Conservation (phyloP, 805 yeast genomes). For the Limtongia smithiae region DNA sequence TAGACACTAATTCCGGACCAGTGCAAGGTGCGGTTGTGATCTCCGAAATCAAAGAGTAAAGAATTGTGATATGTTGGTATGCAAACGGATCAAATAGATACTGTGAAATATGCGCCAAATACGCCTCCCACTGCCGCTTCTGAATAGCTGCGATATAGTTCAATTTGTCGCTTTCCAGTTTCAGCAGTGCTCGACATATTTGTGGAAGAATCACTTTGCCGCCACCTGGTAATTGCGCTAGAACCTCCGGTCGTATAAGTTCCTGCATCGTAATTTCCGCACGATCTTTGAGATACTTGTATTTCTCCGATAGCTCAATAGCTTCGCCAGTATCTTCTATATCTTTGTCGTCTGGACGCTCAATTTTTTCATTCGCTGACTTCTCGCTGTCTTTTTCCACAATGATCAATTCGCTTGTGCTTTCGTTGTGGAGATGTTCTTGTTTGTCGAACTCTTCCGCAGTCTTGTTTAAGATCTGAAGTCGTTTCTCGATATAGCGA, state of each 20-base stretch:
- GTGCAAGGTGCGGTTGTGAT: constrained; percentile 86
- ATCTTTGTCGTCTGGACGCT: too few species aligned
- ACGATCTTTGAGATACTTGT: neutral
- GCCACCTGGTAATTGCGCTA: constrained; percentile 16
- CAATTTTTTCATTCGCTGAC: too few species aligned
- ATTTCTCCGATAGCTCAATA: neutral
- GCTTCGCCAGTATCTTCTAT: neutral
- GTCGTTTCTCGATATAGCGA: constrained; percentile 46
- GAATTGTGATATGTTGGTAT: constrained; percentile 74
- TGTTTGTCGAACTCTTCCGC: constrained; percentile 16
- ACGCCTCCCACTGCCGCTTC: constrained; percentile 66
- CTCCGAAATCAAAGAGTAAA: constrained; percentile 78
- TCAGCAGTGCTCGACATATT: constrained; percentile 15
- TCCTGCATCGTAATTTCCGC: constrained; percentile 8
- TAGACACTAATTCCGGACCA: constrained; percentile 81
- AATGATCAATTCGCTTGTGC: too few species aligned
- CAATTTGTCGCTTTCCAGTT: constrained; percentile 31
- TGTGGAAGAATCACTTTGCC: constrained; percentile 11
- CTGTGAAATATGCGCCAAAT: constrained; percentile 47
- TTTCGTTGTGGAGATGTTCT: neutral
- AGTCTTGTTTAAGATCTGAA: constrained; percentile 34
- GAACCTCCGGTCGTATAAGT: constrained; percentile 14
- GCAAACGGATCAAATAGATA: constrained; percentile 62
- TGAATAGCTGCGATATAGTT: constrained; percentile 35
- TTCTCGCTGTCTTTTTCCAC: neutral